Evolutionary conservation across 345 rosid genomes (phyloP).

Genomic region (Salix viminalis): DNA sequence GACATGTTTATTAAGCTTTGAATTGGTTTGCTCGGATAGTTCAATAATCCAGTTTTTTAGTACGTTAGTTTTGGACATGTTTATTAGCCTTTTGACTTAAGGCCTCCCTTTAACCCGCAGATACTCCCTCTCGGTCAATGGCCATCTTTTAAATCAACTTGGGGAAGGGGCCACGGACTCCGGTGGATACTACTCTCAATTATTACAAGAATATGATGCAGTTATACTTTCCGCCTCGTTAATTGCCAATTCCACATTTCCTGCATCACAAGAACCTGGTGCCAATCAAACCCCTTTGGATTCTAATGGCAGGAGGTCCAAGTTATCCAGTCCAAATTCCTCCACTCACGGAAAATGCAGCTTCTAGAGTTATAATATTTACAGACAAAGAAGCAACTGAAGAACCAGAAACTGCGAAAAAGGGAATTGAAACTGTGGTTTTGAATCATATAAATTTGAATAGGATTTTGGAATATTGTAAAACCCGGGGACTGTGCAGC

Average conservation of each 20-base stretch:
- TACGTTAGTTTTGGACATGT: neutral
- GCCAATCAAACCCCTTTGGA: slow-evolving; percentile 60
- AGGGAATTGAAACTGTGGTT: slow-evolving; percentile 43
- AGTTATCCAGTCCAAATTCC: slow-evolving; percentile 25
- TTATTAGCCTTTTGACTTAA: neutral
- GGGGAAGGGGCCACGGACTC: slow-evolving; percentile 50
- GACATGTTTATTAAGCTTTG: neutral
- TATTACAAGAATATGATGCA: slow-evolving; percentile 74
- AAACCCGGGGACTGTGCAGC: slow-evolving; percentile 47
- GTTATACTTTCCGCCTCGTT: slow-evolving; percentile 51
- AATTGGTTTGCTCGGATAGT: neutral
- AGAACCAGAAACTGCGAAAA: slow-evolving; percentile 28
- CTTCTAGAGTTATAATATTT: slow-evolving; percentile 40
- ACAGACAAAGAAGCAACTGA: slow-evolving; percentile 24
- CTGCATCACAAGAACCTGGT: slow-evolving; percentile 53
- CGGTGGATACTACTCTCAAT: slow-evolving; percentile 69
- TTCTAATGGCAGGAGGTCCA: slow-evolving; percentile 35
- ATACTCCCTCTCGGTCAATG: slow-evolving; percentile 67
- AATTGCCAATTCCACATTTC: slow-evolving; percentile 27
- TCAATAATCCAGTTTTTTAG: neutral
- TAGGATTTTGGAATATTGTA: slow-evolving; percentile 53
- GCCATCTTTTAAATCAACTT: slow-evolving; percentile 45
- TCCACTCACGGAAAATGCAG: slow-evolving; percentile 25
- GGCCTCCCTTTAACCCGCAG: slow-evolving; percentile 29
- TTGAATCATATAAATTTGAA: slow-evolving; percentile 40